A percentile compares a stretch with the other conserved stretches of the same genome.
These are phyloP conservation scores for Sclerotiophoma versabilis DNA, from an alignment of 2,329 filamentous ascomycete species.

Conservation along the genomic window DNA sequence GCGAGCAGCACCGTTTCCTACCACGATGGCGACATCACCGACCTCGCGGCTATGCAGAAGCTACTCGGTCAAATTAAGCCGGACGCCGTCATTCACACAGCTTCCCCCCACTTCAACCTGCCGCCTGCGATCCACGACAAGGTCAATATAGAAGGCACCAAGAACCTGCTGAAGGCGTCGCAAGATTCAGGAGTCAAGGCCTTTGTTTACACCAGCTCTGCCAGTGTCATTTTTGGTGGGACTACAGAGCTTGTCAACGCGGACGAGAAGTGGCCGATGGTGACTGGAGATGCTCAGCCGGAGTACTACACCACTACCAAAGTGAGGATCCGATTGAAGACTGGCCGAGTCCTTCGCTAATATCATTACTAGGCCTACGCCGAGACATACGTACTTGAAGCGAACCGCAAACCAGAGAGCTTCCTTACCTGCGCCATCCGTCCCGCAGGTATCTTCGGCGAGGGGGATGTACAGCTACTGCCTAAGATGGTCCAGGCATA, in stretches of 20 bases:
- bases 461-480: slow-evolving; percentile 56
- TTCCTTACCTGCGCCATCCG: slow-evolving; percentile 60
- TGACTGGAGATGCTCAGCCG: slow-evolving; percentile 56
- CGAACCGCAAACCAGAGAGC: slow-evolving; percentile 55
- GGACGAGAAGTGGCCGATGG: slow-evolving; percentile 56
- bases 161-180: slow-evolving; percentile 56
- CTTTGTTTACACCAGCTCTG: slow-evolving; percentile 61
- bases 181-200: slow-evolving; percentile 59
- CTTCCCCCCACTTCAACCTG: slow-evolving; percentile 53
- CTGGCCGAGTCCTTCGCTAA: background rate
- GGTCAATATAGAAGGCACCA: slow-evolving; percentile 61
- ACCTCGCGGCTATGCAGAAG: slow-evolving; percentile 49
- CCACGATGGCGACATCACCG: slow-evolving; percentile 59
- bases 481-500: slow-evolving; percentile 56
- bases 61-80: slow-evolving; percentile 55
- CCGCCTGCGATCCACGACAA: slow-evolving; percentile 54
- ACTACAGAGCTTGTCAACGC: slow-evolving; percentile 57
- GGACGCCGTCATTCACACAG: slow-evolving; percentile 59
- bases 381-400: slow-evolving; percentile 56
- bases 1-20: slow-evolving; percentile 55
- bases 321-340: slow-evolving; percentile 26
- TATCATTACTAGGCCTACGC: slow-evolving; percentile 50
- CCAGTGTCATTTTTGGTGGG: slow-evolving; percentile 58
- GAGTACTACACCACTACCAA: slow-evolving; percentile 62
- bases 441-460: slow-evolving; percentile 60